Base-by-base conservation (phyloP, 78 protist species). In the Dictyostelium brefeldianum region DNA sequence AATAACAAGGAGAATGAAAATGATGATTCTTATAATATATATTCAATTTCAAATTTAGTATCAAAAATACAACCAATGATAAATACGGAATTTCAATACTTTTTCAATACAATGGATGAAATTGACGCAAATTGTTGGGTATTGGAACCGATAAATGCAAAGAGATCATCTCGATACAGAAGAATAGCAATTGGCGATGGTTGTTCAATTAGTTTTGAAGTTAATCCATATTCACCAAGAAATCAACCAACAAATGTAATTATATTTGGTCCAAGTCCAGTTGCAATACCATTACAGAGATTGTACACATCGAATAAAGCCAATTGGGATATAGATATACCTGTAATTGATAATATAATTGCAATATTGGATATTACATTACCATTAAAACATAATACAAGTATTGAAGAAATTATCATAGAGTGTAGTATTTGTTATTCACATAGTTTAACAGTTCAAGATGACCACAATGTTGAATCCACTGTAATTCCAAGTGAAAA, bases 361-460 rank as follows among this genome's bases (percentile, higher is more conserved):
- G 22, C 7, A 11, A 27, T 87, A 11, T 27, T 84, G 9, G 64
- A 59, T 7, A 1, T 59, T 18, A 4, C n/a, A 36, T 87, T 87
- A 31, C 84, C 93, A 11, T 57, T 48, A 53, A 74, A 77, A 64
- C 43, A 62, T 8, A 15, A 56, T 9, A 67, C 79, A 4, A 25
- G 27, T 12, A 47, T 36, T 4, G 47, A 78, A 71, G 84, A 87
- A 20, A 56, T 77, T 48, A 22, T 64, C 10, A 29, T 53, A 11
- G 79, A 87, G n/a, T 87, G 93, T 64, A 57, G 71, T 22, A 77
- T 87, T 17, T 87, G 93, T 77, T 87, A 87, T 51, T 5, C 93
- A 5, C 79, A 77, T 48, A 70, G 83, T 31, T 47, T 85, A 10
- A 46, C 75, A 17, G 47, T 27, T 14, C 74, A 65, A 67, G n/a